These are phyloP conservation scores for Orbilia blumenaviensis DNA, from an alignment of 2,329 filamentous ascomycete genomes.

Conservation along the genomic window DNA sequence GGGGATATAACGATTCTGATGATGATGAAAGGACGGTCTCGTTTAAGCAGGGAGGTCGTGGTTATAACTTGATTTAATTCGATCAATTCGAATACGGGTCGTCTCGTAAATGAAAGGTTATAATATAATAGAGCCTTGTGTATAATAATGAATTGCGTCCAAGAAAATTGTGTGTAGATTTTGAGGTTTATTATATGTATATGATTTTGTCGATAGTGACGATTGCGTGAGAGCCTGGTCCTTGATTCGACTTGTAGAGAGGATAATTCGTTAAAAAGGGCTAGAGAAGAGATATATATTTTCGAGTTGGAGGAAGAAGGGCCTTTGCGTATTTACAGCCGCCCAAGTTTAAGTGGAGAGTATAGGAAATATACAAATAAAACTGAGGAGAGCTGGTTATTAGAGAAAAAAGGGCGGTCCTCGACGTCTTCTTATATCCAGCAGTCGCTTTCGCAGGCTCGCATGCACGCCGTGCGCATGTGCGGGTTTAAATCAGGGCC, in stretches of 20 bases:
- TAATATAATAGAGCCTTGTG: too few relatives aligned
- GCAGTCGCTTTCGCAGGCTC: slow-evolving; percentile 4
- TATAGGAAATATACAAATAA: background rate
- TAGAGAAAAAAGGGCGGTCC: background rate
- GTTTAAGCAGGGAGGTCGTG: too few relatives aligned
- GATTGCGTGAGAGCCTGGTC: too few relatives aligned
- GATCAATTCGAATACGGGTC: too few relatives aligned
- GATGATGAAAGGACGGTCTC: too few relatives aligned
- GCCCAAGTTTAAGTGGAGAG: slow-evolving; percentile 4
- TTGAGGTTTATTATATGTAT: background rate
- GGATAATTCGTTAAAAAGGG: background rate
- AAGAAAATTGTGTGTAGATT: too few relatives aligned
- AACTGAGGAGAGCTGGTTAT: background rate
- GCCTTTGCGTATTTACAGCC: background rate
- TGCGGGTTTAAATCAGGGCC: slow-evolving; percentile 4
- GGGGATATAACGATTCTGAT: too few relatives aligned
- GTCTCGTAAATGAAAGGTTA: too few relatives aligned
- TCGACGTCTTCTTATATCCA: slow-evolving; percentile 12
- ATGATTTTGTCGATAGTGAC: too few relatives aligned
- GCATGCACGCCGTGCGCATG: slow-evolving; percentile 14
- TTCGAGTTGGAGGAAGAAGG: background rate
- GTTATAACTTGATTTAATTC: too few relatives aligned
- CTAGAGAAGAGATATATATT: background rate
- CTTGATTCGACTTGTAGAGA: too few relatives aligned
- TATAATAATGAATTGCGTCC: too few relatives aligned